These are phyloP conservation scores for Elsinoe necatrix DNA, from an alignment of 2,329 filamentous ascomycete genomes.

Conservation along the genomic window DNA sequence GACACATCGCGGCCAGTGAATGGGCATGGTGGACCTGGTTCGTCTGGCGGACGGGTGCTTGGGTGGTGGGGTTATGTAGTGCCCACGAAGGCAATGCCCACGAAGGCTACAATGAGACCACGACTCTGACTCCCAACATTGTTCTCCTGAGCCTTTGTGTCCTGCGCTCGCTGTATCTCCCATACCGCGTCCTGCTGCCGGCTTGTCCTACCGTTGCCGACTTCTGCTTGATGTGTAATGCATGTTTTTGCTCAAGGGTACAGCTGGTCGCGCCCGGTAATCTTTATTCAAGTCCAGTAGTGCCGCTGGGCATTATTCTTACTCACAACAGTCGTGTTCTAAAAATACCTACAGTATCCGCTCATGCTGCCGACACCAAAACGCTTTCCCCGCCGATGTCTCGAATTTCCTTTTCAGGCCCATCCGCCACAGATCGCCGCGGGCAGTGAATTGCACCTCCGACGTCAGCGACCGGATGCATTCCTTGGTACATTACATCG, in stretches of 20 bases:
- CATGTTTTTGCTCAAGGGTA: neutral
- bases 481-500: conserved; percentile 1
- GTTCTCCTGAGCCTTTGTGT: neutral
- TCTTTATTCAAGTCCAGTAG: neutral
- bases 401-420: neutral
- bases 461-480: conserved; percentile 11
- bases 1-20: neutral
- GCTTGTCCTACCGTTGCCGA: neutral
- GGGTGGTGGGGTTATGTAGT: neutral
- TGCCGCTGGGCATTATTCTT: neutral
- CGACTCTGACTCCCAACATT: neutral
- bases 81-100: neutral
- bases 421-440: neutral
- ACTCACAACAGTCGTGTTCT: neutral
- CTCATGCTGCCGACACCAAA: neutral
- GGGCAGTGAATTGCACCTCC: neutral
- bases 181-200: neutral
- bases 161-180: neutral
- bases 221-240: neutral
- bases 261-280: neutral
- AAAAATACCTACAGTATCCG: neutral
- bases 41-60: neutral
- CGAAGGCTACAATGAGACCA: neutral
- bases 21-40: neutral
- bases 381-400: neutral